Base-by-base conservation (phyloP, 202 grass and related monocot species). In the Schoenoplectus triqueter region DNA sequence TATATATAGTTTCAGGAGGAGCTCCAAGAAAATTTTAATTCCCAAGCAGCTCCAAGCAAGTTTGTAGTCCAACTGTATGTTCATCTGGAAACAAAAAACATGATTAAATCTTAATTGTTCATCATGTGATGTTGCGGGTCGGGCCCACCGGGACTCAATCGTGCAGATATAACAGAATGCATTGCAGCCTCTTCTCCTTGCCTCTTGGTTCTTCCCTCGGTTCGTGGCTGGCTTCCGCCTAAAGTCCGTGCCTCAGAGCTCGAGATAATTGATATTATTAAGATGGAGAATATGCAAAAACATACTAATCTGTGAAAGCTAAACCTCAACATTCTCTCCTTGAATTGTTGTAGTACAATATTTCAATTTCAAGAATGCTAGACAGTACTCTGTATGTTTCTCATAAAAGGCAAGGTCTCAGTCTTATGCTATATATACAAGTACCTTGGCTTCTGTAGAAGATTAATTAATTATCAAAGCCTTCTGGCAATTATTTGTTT, bases 61-160 rank as follows among this genome's bases (percentile, higher is more conserved):
- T 2, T 69, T 15, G 1, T 15, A 69, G 22, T 69, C 15, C 0
- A 69, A 10, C 22, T 69, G 11, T 31, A 31, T 15, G 39, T 68
- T 68, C 39, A 67, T 67, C 65, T 42, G 31, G 8, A 3, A 11
- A 41, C 65, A 39, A 14, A 67, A 6, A 5, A 14, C 0, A 56
- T 1, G 54, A 56, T 31, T 31, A 31, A 31, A 31, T 31, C 31
- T 56, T 71, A 71, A 71, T 71, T 44, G 0, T 6, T 54, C 19
- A 22, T 75, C 48, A 14, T 75, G 72, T 75, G 72, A 55, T 75
- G 72, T 55, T 75, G 72, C 9, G 72, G 72, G 72, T 75, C 72
- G 48, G 72, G 72, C 4, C 72, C 72, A 75, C 72, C 72, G 4
- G 72, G 72, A 39, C 72, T 75, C 47, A 75, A 19, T 48, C 72